Evolutionary conservation across 2,329 filamentous ascomycete species (phyloP), one percentile per base, ranked within the genome.

Genomic region (Botrytis sinoallii): DNA sequence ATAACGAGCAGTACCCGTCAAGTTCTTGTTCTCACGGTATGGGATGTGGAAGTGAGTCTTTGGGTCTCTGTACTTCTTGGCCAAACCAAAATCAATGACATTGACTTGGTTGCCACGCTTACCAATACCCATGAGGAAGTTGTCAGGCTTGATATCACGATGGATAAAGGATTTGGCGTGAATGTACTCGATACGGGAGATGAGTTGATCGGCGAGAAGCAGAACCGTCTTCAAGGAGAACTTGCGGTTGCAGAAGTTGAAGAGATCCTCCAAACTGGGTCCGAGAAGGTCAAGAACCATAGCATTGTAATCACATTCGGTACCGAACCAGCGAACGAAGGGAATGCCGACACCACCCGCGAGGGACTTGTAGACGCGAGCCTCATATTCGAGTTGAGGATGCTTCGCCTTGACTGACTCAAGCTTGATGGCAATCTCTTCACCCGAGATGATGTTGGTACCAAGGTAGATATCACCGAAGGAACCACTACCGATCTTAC

Each of bases 231-330:
- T 99, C 79, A 99, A 86, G 20, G 96, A 98, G 87, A 98, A 99
- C 84, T 98, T 98, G 84, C 96, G 93, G 91, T 98, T 98, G 91
- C 96, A 99, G 85, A 98, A 98, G 90, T 99, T 98, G 93, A 99
- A 99, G 48, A 99, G 89, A 83, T 99, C 96, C 85, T 99, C 96
- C 84, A 99, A 86, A 81, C 92, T 96, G 78, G 96, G 96, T 57
- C 96, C 96, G 74, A 99, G 92, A 40, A 99, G 91, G 82, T 99
- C 96, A 78, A 98, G 90, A 70, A 99, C 96, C 96, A 99, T 98
- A 83, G 96, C 96, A 85, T 99, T 98, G 90, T 99, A 98, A 86
- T 98, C 96, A 85, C 95, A 98, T 86, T 99, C 96, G 75, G 95
- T 98, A 79, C 96, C 96, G 84, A 98, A 99, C 96, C 96, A 99